Base-by-base conservation (phyloP, 2,329 filamentous ascomycete genomes). In the Aspergillus japonicus region DNA sequence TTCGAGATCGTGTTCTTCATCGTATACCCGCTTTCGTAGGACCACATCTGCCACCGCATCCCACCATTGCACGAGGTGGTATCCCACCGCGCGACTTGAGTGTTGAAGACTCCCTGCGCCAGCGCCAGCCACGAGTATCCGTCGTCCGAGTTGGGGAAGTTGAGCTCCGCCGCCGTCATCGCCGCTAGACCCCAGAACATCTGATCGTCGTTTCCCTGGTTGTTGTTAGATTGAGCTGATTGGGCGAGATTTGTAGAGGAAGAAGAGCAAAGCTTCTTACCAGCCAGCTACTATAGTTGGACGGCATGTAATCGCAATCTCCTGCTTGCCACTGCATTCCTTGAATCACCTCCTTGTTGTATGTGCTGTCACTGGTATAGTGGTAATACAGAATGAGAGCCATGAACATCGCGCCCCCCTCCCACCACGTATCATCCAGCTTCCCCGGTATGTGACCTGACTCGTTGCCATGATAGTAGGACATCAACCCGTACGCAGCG, bases 71-170 rank as follows among this genome's bases (percentile, higher is more conserved):
- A 96, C 1, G 80, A 81, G 0, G 75, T 68, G 4, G 77, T 78
- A 66, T 95, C 87, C 89, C 90, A 94, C 21, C 91, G 85, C 16
- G 77, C 76, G 3, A 85, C 85, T 69, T 92, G 91, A 54, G 89
- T 87, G 77, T 95, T 92, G 75, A 93, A 96, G 1, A 92, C 89
- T 14, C 88, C 89, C 73, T 92, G 89, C 0, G 85, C 88, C 49
- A 96, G 82, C 12, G 87, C 86, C n/a, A 95, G 82, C 90, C 90
- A 96, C 62, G 89, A 87, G 1, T 89, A 86, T 59, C 87, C 72
- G 61, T 83, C 84, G 0, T 78, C 63, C 0, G 69, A 69, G 42
- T 75, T 73, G 11, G 73, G 73, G 31, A 74, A 76, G 23, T 74
- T 74, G 8, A 71, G 57, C 54, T 86, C 84, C 33, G 83, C 83